Conservation (phyloP, 768 basidiomycete genomes). For the Lactifluus volemus region DNA sequence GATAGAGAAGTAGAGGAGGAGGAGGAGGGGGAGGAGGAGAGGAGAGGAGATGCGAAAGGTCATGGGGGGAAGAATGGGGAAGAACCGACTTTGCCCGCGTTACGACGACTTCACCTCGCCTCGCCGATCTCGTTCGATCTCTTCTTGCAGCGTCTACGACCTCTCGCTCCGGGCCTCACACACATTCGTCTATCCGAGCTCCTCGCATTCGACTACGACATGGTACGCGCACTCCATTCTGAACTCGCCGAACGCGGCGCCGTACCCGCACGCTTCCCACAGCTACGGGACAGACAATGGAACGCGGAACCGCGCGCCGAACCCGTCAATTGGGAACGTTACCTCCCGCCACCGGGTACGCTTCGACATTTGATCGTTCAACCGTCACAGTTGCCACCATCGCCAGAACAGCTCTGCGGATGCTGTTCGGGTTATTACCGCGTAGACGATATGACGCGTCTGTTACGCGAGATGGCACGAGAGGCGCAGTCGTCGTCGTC, state of each 20-base stretch:
- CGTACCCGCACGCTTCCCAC: constrained; percentile 10
- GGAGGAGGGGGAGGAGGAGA: not conserved
- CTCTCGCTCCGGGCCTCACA: constrained; percentile 12
- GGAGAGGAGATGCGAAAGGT: not conserved
- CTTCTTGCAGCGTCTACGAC: constrained; percentile 15
- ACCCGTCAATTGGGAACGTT: constrained; percentile 14
- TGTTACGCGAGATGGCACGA: constrained; percentile 17
- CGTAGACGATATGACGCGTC: constrained; percentile 15
- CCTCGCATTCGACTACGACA: constrained; percentile 16
- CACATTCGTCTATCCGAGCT: constrained; percentile 20
- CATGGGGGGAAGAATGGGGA: not conserved
- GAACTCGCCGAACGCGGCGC: constrained; percentile 18
- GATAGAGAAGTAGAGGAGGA: not conserved
- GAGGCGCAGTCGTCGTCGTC: not conserved
- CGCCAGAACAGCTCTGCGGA: constrained; percentile 15
- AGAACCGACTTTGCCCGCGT: constrained; percentile 2
- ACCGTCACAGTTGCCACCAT: constrained; percentile 10
- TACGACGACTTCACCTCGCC: constrained; percentile 17
- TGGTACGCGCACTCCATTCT: constrained; percentile 12
- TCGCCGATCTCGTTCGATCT: constrained; percentile 18
- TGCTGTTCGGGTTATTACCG: constrained; percentile 19
- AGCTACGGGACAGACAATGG: constrained; percentile 5
- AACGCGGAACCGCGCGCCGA: constrained; percentile 12
- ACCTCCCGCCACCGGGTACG: not conserved
- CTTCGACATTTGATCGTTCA: constrained; percentile 14